Percentiles rank a stretch among this genome's conserved stretches.
phyloP scores from a whole-genome alignment of 1,139 yeast genomes.

The Yamadazyma membranifaciens region DNA sequence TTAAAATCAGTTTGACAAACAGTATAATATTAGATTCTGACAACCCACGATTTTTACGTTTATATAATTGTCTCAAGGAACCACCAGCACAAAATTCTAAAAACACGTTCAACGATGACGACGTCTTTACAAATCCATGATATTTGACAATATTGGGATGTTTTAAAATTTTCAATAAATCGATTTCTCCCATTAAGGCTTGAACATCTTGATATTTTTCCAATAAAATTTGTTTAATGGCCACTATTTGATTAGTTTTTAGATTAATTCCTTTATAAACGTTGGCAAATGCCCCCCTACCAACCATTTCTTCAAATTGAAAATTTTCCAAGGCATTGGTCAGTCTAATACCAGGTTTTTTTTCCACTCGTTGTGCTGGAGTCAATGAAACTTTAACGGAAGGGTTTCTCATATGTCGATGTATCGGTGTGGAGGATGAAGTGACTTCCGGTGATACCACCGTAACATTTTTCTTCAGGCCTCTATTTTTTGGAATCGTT shows the following conservation, averaged over 20 bases:
- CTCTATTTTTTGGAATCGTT: conserved; percentile 8
- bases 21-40: conserved; percentile 61
- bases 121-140: conserved; percentile 79
- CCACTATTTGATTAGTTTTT: conserved; percentile 67
- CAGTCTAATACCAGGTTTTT: conserved; percentile 37
- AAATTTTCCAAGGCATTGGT: conserved; percentile 51
- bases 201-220: conserved; percentile 45
- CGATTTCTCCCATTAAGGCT: conserved; percentile 78
- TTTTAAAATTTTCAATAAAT: conserved; percentile 73
- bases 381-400: conserved; percentile 49
- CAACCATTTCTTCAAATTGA: conserved; percentile 70
- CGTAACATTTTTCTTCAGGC: conserved; percentile 1
- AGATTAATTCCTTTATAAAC: conserved; percentile 80
- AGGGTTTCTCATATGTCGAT: conserved; percentile 22
- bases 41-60: conserved; percentile 49
- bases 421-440: conserved; percentile 18
- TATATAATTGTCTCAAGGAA: conserved; percentile 69
- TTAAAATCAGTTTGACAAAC: conserved; percentile 68
- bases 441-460: conserved; percentile 4
- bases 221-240: conserved; percentile 77
- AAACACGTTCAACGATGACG: conserved; percentile 66
- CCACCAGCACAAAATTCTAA: conserved; percentile 82
- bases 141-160: conserved; percentile 89
- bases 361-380: conserved; percentile 53
- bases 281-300: conserved; percentile 92